These are phyloP conservation scores for Mycena polygramma DNA, from an alignment of 768 basidiomycete genomes.

Conservation along the genomic window DNA sequence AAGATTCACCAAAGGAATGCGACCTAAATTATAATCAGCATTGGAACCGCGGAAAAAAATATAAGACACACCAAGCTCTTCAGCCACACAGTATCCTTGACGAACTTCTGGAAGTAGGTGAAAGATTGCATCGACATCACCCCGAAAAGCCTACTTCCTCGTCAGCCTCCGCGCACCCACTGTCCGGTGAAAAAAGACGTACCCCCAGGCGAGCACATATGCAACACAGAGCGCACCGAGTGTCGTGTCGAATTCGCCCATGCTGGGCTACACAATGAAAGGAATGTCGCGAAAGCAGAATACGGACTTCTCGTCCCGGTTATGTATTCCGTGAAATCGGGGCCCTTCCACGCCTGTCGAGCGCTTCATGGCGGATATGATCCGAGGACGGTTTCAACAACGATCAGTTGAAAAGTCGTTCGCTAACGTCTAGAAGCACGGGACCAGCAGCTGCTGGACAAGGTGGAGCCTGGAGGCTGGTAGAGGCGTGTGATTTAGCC, in stretches of 20 bases:
- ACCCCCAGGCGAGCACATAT: slow-evolving; percentile 23
- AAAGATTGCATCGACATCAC: slow-evolving; percentile 56
- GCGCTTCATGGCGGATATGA: too few relatives aligned
- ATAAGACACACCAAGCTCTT: slow-evolving; percentile 44
- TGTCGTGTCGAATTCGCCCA: slow-evolving; percentile 14
- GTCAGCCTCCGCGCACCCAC: too few relatives aligned
- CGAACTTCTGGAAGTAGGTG: slow-evolving; percentile 52
- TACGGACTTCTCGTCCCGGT: too few relatives aligned
- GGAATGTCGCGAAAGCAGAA: too few relatives aligned
- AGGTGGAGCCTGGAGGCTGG: too few relatives aligned
- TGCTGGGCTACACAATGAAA: background rate
- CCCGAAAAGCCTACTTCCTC: slow-evolving; percentile 54
- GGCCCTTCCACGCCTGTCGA: too few relatives aligned
- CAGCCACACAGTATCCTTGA: slow-evolving; percentile 46
- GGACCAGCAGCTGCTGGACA: too few relatives aligned
- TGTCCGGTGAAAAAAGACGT: background rate
- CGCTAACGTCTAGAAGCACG: too few relatives aligned
- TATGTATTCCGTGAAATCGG: too few relatives aligned
- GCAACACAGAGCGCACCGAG: slow-evolving; percentile 11
- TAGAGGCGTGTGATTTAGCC: too few relatives aligned
- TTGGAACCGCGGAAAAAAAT: background rate
- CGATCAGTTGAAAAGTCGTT: too few relatives aligned
- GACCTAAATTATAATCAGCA: slow-evolving; percentile 37
- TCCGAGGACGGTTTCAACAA: too few relatives aligned
- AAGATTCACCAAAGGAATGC: slow-evolving; percentile 43